Base-by-base conservation (phyloP, 2,329 filamentous ascomycete genomes). In the Celoporthe dispersa region DNA sequence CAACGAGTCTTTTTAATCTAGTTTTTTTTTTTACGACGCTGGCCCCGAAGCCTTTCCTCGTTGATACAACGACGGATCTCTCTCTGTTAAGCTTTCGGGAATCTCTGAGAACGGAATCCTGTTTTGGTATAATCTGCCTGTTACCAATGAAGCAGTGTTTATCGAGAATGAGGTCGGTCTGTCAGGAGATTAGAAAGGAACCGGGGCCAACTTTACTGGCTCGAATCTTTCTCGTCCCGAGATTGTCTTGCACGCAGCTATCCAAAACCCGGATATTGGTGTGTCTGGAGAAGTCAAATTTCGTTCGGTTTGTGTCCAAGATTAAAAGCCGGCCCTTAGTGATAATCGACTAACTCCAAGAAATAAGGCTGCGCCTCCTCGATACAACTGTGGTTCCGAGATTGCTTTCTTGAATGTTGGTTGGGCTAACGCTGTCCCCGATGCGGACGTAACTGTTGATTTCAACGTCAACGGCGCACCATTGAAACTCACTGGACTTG, bases 351-450 rank as follows among this genome's bases (percentile, higher is more conserved):
- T 44, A 16, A 16, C 41, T 19, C 41, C 12, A 44, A 44, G 41
- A 44, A 22, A 44, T 14, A 65, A 65, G 63, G 14, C 33, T 8
- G 33, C 63, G 12, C 64, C 64, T 57, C 7, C 64, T 25, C 64
- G 12, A 19, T 66, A 66, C 12, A 48, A 48, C 12, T 55, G 64
- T 25, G 33, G 55, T 37, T 19, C 37, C 33, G 33, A 66, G 31
- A 28, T 16, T 14, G 14, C 48, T 9, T 37, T 66, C 7, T 53
- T 53, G 22, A 35, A 57, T 5, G 19, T 66, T 16, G 51, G 55
- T 19, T 66, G 48, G 48, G 16, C 64, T 22, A 66, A 41, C 33
- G 44, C 64, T 0, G 48, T 66, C 1, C 64, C 64, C 16, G 19
- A 28, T 22, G n/a, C 48, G 25, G 3, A 66, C 33, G 64, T 31